These are phyloP conservation scores for Pleurotus eryngii DNA, from an alignment of 768 basidiomycete genomes.

Conservation along the genomic window DNA sequence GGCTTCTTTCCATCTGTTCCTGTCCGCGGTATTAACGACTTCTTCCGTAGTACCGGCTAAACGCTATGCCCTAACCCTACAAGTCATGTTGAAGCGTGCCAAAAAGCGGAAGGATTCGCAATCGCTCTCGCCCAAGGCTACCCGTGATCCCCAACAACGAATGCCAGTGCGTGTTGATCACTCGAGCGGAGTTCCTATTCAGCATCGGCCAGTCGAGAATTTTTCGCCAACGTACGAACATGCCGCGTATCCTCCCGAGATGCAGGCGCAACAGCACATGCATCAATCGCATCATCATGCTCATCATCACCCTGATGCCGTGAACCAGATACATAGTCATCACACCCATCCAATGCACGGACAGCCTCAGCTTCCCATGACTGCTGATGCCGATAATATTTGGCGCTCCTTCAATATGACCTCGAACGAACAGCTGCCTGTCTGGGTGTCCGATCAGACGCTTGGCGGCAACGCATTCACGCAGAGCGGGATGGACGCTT, in stretches of 20 bases:
- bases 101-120: constrained; percentile 57
- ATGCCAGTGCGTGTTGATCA: constrained; percentile 46
- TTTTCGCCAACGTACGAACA: constrained; percentile 58
- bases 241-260: constrained; percentile 28
- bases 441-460: constrained; percentile 85
- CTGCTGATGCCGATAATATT: constrained; percentile 59
- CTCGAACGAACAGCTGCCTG: constrained; percentile 71
- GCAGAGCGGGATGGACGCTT: constrained; percentile 84
- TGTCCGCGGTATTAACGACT: not conserved
- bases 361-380: constrained; percentile 18
- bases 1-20: constrained; percentile 17
- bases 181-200: constrained; percentile 25
- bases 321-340: constrained; percentile 23
- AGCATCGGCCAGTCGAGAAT: constrained; percentile 42
- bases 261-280: constrained; percentile 12
- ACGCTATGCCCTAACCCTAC: constrained; percentile 86
- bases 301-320: constrained; percentile 8
- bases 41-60: constrained; percentile 76
- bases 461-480: constrained; percentile 73
- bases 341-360: constrained; percentile 22
- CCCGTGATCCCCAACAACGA: constrained; percentile 48
- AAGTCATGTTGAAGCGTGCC: constrained; percentile 81
- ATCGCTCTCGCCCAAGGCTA: constrained; percentile 58
- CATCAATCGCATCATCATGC: constrained; percentile 6
- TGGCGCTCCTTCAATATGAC: constrained; percentile 75